These are phyloP conservation scores for Cyberlindnera euphorbiiphila DNA, from an alignment of 805 yeast genomes.

Conservation along the genomic window DNA sequence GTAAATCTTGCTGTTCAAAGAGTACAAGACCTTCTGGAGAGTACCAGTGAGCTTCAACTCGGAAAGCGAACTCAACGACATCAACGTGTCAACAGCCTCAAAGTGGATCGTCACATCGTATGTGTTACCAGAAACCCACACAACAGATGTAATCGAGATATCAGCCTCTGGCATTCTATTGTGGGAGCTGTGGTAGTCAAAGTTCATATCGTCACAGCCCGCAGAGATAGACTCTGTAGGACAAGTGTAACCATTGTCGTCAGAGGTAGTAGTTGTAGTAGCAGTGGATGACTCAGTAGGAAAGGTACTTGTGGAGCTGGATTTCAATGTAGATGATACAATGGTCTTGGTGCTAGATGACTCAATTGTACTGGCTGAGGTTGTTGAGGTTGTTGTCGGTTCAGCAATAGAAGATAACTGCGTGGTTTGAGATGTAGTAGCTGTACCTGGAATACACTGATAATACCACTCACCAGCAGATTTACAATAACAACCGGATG, in stretches of 20 bases:
- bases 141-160: slow-evolving; percentile 13
- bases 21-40: slow-evolving; percentile 13
- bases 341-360: too few species aligned
- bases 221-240: slow-evolving; percentile 3
- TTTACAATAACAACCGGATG: slow-evolving; percentile 10
- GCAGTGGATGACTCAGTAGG: too few species aligned
- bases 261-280: too few species aligned
- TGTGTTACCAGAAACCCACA: slow-evolving; percentile 11
- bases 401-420: too few species aligned
- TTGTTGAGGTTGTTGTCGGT: too few species aligned
- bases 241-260: slow-evolving; percentile 6
- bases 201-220: slow-evolving; percentile 14
- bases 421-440: slow-evolving; percentile 6
- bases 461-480: slow-evolving; percentile 14
- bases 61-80: slow-evolving; percentile 16
- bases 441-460: slow-evolving; percentile 19
- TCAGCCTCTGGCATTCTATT: slow-evolving; percentile 16
- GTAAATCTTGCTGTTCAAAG: slow-evolving; percentile 9
- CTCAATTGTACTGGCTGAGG: too few species aligned
- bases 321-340: too few species aligned
- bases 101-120: slow-evolving; percentile 20
- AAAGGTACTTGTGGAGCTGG: too few species aligned
- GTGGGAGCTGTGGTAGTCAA: slow-evolving; percentile 12
- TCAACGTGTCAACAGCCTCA: slow-evolving; percentile 3
- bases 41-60: slow-evolving; percentile 21